Base-by-base conservation (phyloP, 2,329 filamentous ascomycete species). In the Ophiobolus disseminans region DNA sequence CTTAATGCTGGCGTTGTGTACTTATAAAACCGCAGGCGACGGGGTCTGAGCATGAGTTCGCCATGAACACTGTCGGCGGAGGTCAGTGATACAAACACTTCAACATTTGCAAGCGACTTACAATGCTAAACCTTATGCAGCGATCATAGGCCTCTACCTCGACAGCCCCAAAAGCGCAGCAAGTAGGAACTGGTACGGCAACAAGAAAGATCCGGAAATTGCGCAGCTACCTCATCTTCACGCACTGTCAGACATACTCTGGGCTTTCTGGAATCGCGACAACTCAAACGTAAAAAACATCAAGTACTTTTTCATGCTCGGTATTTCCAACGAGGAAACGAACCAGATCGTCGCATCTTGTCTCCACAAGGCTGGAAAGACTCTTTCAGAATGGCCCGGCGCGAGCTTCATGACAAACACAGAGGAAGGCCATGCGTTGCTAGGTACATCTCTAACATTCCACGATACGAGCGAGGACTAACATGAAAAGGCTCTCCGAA, bases 301-400 rank as follows among this genome's bases (percentile, higher is more conserved):
- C 30, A 34, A 28, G 0, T 58, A 58, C 23, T 53, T 65, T 39
- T 59, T 59, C 40, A 55, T 58, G 50, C 25, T 58, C 11, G 50
- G 48, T 1, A 53, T 65, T 16, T 50, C 48, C 7, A 65, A 66
- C 17, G 55, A 56, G 0, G 28, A 53, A 3, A 63, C 58, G 6
- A 54, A 49, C 16, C 14, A 51, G 9, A 35, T 66, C 11, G 57
- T 63, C 5, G 60, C 53, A 3, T 40, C 44, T 2, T 53, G 52
- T 25, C 32, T 65, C 10, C 11, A 46, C 2, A 50, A 53, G 2
- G 28, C 20, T 1, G 26, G 39, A 0, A 38, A 42, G 6, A 6
- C 38, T 17, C 13, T 65, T 32, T 25, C 10, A 1, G 46, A 35
- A 10, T 66, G 61, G 63, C 63, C 63, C 4, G 63, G 60, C 1